These are phyloP conservation scores for Nakataea oryzae DNA, from an alignment of 2,329 filamentous ascomycete genomes.

Conservation along the genomic window DNA sequence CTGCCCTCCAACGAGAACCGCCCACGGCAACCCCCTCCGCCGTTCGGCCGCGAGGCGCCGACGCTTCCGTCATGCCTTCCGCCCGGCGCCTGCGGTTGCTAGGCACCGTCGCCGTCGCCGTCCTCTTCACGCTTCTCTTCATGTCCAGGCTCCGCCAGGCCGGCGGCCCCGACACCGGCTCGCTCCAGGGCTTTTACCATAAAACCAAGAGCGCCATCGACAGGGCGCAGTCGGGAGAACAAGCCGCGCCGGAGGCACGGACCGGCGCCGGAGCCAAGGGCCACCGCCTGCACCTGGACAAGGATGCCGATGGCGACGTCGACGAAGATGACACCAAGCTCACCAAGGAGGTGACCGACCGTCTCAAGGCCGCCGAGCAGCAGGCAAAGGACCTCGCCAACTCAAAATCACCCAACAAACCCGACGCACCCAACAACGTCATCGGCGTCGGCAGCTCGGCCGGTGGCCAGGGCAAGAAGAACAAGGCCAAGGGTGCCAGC, in stretches of 20 bases:
- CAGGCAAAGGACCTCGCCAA: conserved; percentile 60
- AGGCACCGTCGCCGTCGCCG: conserved; percentile 2
- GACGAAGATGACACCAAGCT: conserved; percentile 45
- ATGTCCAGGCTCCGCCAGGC: conserved; percentile 3
- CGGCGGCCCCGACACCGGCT: conserved; percentile 12
- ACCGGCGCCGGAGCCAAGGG: conserved; percentile 9
- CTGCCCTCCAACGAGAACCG: not conserved
- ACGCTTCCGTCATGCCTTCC: conserved; percentile 3
- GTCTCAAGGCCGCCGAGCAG: conserved; percentile 58
- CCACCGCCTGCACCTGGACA: conserved; percentile 29
- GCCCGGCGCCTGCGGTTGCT: conserved; percentile 1
- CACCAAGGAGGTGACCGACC: conserved; percentile 44
- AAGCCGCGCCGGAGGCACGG: conserved; percentile 27
- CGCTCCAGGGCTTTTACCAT: conserved; percentile 46
- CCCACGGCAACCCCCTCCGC: not conserved
- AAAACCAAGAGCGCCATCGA: conserved; percentile 48
- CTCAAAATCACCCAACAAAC: conserved; percentile 51
- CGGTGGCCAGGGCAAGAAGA: conserved; percentile 34
- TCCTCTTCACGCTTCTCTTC: conserved; percentile 2
- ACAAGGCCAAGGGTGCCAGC: conserved; percentile 36
- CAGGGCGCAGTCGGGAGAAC: conserved; percentile 8
- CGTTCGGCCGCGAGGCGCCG: conserved; percentile 17
- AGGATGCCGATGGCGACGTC: conserved; percentile 43
- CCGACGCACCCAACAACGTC: conserved; percentile 46
- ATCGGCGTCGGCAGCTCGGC: conserved; percentile 50